Percentiles rank a stretch among this genome's conserved stretches.
These are phyloP conservation scores for Carex littledalei DNA, from an alignment of 176 grass and related monocot genomes.

Conservation along the genomic window DNA sequence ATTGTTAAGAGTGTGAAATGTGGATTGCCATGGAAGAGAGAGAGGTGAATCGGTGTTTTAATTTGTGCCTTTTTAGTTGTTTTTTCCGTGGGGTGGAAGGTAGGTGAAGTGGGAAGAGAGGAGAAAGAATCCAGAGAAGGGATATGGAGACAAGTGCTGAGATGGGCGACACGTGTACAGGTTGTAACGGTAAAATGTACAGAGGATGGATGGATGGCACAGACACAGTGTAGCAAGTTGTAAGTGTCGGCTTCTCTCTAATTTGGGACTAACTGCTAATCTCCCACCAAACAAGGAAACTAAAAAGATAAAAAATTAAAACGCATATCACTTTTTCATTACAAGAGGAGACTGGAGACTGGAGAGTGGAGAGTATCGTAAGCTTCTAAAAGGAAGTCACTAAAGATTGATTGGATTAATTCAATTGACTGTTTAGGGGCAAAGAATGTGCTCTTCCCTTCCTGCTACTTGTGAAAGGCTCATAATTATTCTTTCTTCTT, in stretches of 20 bases:
- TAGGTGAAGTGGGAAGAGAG: conserved; percentile 22
- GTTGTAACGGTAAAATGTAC: conserved; percentile 37
- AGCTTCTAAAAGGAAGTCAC: neutral
- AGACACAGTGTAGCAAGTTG: neutral
- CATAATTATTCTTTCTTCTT: conserved; percentile 21
- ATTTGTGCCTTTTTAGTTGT: neutral
- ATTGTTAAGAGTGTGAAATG: conserved; percentile 18
- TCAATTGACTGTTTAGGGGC: neutral
- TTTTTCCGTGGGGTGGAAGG: conserved; percentile 28
- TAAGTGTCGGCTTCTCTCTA: neutral
- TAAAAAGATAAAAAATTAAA: neutral
- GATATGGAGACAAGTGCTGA: conserved; percentile 9
- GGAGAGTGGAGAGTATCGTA: neutral
- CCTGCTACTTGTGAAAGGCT: conserved; percentile 9
- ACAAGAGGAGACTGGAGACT: neutral
- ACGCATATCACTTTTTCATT: neutral
- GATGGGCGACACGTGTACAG: conserved; percentile 22
- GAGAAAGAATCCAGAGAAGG: neutral
- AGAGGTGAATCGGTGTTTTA: neutral
- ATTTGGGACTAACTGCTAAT: neutral
- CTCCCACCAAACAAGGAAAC: neutral
- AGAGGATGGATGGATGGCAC: neutral
- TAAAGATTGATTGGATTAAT: conserved; percentile 9
- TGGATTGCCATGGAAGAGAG: conserved; percentile 1
- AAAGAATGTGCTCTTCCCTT: conserved; percentile 1